Evolutionary conservation across 805 yeast species (phyloP).

Genomic region (Zygoascus bituminiphila): DNA sequence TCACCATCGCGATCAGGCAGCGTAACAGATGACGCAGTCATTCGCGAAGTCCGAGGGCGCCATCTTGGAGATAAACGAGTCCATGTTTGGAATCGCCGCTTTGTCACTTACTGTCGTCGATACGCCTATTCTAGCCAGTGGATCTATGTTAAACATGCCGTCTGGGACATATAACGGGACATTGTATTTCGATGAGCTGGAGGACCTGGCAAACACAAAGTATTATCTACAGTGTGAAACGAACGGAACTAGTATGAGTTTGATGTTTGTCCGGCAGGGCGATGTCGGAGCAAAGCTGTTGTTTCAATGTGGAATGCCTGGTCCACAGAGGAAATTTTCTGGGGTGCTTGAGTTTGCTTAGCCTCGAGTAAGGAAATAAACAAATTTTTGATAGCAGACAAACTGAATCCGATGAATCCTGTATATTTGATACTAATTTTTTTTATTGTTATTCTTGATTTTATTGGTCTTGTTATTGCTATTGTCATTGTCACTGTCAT

Average conservation of each 20-base stretch:
- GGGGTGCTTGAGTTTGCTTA: conserved; percentile 19
- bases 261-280: conserved; percentile 13
- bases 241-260: conserved; percentile 11
- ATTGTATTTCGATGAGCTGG: conserved; percentile 16
- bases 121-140: conserved; percentile 19
- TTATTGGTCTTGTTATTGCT: no score
- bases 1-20: neutral
- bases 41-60: conserved; percentile 3
- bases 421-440: no score
- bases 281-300: conserved; percentile 11
- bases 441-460: no score
- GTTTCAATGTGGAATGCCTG: conserved; percentile 12
- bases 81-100: conserved; percentile 21
- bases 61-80: conserved; percentile 8
- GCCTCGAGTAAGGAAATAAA: neutral
- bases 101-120: conserved; percentile 11
- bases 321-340: conserved; percentile 9
- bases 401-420: no score
- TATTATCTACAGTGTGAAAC: conserved; percentile 16
- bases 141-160: conserved; percentile 15
- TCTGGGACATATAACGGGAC: conserved; percentile 18
- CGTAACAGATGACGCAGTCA: neutral
- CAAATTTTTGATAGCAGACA: no score
- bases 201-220: conserved; percentile 16
- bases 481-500: no score